Conservation (phyloP, 2,329 filamentous ascomycete species). For the Xylogone sp. region DNA sequence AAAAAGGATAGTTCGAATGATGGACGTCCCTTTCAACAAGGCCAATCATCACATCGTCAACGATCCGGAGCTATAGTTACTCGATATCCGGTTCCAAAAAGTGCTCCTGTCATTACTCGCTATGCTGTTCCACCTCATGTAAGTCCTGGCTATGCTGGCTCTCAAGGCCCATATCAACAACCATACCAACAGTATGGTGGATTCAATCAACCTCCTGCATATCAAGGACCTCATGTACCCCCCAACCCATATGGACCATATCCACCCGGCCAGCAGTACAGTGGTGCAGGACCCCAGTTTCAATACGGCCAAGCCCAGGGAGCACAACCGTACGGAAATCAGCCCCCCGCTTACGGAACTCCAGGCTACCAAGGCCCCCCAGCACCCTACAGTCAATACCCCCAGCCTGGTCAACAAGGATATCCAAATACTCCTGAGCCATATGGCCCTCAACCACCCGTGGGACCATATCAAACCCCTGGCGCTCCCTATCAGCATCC, state of each 20-base stretch:
- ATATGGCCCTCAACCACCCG: constrained; percentile 12
- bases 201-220: constrained; percentile 13
- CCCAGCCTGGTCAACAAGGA: constrained; percentile 6
- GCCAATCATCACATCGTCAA: background rate
- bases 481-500: constrained; percentile 11
- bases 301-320: constrained; percentile 11
- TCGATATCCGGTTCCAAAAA: constrained; percentile 14
- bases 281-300: constrained; percentile 12
- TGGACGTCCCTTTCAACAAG: background rate
- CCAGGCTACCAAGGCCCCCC: no score
- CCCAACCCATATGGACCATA: constrained; percentile 12
- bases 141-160: constrained; percentile 12
- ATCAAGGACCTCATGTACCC: constrained; percentile 8
- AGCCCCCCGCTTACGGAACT: constrained; percentile 11
- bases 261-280: constrained; percentile 19
- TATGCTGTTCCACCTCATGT: constrained; percentile 16
- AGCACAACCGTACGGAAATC: constrained; percentile 14
- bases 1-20: background rate
- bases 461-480: constrained; percentile 16
- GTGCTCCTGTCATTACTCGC: constrained; percentile 8
- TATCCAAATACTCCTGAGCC: constrained; percentile 14
- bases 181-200: constrained; percentile 19
- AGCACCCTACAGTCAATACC: constrained; percentile 9
- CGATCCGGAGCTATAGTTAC: background rate
- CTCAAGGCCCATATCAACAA: constrained; percentile 12